phyloP scores from a whole-genome alignment of 352 stramenopile species.

The Phytopythium delawarense region DNA sequence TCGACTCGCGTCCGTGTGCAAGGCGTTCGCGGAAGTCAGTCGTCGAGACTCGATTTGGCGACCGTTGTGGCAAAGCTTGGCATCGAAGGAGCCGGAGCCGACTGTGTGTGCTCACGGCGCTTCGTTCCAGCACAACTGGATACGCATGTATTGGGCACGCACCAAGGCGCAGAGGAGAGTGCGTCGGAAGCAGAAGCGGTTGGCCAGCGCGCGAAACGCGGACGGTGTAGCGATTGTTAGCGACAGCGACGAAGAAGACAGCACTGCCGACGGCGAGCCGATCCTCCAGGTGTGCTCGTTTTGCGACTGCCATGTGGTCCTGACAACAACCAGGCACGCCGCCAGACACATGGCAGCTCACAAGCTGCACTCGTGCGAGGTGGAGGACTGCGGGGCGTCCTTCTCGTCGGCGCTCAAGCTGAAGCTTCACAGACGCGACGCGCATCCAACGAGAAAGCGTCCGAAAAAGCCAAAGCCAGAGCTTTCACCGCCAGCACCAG shows the following conservation, averaged over 20 bases:
- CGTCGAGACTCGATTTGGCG: conserved; percentile 32
- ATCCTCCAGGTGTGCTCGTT: conserved; percentile 20
- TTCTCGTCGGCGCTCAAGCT: conserved; percentile 23
- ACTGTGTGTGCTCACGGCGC: conserved; percentile 24
- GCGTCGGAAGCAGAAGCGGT: conserved; percentile 16
- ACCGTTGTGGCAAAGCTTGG: conserved; percentile 28
- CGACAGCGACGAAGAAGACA: background rate
- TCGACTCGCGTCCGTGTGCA: conserved; percentile 52
- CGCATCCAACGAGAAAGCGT: conserved; percentile 6
- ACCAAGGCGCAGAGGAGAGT: conserved; percentile 19
- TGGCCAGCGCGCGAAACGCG: background rate
- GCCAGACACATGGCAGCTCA: conserved; percentile 22
- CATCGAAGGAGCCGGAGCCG: conserved; percentile 5
- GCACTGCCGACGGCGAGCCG: background rate
- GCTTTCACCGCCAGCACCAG: background rate
- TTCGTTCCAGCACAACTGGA: conserved; percentile 33
- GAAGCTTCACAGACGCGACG: conserved; percentile 23
- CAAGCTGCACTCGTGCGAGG: conserved; percentile 20
- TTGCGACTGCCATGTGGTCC: conserved; percentile 34
- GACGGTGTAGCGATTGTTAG: background rate
- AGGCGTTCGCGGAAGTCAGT: conserved; percentile 34
- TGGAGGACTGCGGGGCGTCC: conserved; percentile 23
- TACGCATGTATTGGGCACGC: conserved; percentile 23
- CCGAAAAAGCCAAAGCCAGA: background rate
- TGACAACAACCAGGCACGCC: conserved; percentile 20